Conservation (phyloP, 306 rosid species). For the Lablab purpureus region DNA sequence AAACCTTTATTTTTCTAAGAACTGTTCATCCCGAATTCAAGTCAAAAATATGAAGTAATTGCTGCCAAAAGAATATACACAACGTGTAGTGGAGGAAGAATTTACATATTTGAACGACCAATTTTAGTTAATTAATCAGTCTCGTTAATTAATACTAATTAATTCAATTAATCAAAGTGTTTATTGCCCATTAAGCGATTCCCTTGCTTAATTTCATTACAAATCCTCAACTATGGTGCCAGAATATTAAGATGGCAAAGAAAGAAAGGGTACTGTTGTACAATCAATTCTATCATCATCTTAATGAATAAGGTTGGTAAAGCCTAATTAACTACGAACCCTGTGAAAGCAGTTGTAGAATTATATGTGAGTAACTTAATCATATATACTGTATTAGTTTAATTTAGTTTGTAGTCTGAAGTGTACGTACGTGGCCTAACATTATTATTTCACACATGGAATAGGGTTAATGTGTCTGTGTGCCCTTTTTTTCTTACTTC, state of each 20-base stretch:
- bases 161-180: background rate
- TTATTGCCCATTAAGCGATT: background rate
- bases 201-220: slow-evolving; percentile 11
- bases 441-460: background rate
- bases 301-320: slow-evolving; percentile 47
- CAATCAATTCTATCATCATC: slow-evolving; percentile 25
- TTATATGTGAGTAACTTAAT: background rate
- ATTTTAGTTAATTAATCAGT: background rate
- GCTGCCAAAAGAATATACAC: background rate
- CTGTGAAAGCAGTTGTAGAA: slow-evolving; percentile 36
- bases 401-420: slow-evolving; percentile 1
- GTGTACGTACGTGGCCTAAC: background rate
- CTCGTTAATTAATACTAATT: background rate
- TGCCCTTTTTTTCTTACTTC: background rate
- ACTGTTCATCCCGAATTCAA: slow-evolving; percentile 5
- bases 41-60: slow-evolving; percentile 18
- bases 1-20: slow-evolving; percentile 2
- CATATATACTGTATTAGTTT: background rate
- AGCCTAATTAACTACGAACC: slow-evolving; percentile 50
- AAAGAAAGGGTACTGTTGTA: slow-evolving; percentile 28
- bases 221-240: background rate
- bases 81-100: background rate
- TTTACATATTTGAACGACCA: background rate
- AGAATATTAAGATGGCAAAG: slow-evolving; percentile 13
- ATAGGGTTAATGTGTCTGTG: slow-evolving; percentile 1